Evolutionary conservation across 2,329 filamentous ascomycete species (phyloP).

Genomic region (Tolypocladium ophioglossoides): DNA sequence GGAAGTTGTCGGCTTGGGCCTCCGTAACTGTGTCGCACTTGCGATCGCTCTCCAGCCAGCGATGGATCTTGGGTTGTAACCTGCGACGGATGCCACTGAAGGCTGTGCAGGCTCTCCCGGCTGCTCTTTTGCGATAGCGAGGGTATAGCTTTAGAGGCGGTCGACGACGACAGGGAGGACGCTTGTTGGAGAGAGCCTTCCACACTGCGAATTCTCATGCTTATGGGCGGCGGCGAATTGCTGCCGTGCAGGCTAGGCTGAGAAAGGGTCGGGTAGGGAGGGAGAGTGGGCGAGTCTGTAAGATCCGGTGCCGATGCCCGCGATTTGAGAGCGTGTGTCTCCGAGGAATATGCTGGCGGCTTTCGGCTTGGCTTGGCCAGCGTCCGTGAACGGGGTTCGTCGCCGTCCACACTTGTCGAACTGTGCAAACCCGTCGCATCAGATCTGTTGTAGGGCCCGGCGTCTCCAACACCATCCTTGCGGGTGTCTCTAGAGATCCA

Average conservation of each 20-base stretch:
- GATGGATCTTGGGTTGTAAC: no score
- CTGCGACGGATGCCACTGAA: not conserved
- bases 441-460: not conserved
- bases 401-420: not conserved
- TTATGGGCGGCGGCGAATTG: conserved; percentile 28
- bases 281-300: conserved; percentile 5
- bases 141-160: not conserved
- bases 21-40: not conserved
- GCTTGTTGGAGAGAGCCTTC: conserved; percentile 11
- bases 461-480: no score
- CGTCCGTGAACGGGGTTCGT: not conserved
- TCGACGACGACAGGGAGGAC: conserved; percentile 3
- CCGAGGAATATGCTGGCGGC: not conserved
- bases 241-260: conserved; percentile 10
- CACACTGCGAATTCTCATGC: conserved; percentile 28
- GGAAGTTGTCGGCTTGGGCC: conserved; percentile 15
- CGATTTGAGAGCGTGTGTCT: not conserved
- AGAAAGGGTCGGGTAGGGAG: conserved; percentile 7
- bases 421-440: not conserved
- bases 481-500: not conserved
- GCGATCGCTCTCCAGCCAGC: not conserved
- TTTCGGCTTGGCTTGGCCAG: not conserved
- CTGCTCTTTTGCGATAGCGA: not conserved
- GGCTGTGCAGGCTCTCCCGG: not conserved
- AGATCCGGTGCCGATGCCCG: conserved; percentile 16